Conservation (phyloP, 169 alveolate genomes). For the Plasmodium adleri region DNA sequence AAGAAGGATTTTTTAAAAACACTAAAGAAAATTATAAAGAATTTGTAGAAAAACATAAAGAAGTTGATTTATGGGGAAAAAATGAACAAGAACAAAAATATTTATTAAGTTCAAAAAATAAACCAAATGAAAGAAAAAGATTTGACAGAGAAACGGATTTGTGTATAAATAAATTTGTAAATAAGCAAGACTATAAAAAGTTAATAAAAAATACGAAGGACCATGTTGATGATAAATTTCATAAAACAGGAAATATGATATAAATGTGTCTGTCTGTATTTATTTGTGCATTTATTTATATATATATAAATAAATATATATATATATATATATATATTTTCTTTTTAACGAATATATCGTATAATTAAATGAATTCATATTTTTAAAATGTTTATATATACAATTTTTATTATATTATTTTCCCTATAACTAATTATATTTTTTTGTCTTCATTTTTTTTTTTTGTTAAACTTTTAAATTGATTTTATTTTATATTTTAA, state of each 20-base stretch:
- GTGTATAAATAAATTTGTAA: slow-evolving; percentile 49
- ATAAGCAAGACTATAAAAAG: slow-evolving; percentile 47
- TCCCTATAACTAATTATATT: too few species aligned
- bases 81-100: slow-evolving; percentile 83
- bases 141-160: slow-evolving; percentile 75
- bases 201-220: slow-evolving; percentile 62
- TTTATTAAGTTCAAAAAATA: slow-evolving; percentile 54
- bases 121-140: slow-evolving; percentile 44
- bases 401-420: too few species aligned
- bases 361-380: too few species aligned
- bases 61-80: slow-evolving; percentile 87
- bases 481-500: too few species aligned
- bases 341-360: too few species aligned
- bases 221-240: slow-evolving; percentile 76
- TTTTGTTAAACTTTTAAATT: too few species aligned
- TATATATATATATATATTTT: not conserved
- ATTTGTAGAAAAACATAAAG: slow-evolving; percentile 79
- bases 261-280: not conserved
- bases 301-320: not conserved
- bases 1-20: slow-evolving; percentile 84
- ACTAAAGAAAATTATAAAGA: slow-evolving; percentile 82
- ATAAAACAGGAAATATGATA: slow-evolving; percentile 22
- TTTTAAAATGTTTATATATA: too few species aligned
- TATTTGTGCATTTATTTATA: not conserved
- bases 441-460: too few species aligned